A percentile compares a stretch with the other conserved stretches of the same genome.
These are phyloP conservation scores for Sordariomycetes sp. DNA, from an alignment of 2,329 filamentous ascomycete species.

Conservation along the genomic window DNA sequence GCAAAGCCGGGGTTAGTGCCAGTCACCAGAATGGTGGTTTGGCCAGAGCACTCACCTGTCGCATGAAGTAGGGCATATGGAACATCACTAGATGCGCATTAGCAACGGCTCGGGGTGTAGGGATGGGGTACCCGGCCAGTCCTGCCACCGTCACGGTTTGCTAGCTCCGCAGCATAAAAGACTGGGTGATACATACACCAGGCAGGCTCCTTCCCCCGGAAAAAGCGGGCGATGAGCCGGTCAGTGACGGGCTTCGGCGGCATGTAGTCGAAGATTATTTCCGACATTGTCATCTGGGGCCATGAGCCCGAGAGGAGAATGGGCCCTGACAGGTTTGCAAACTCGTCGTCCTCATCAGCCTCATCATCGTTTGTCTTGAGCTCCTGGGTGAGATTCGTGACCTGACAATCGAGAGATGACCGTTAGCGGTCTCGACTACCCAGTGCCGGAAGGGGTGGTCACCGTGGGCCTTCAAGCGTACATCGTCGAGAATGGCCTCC, in stretches of 20 bases:
- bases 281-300: conserved; percentile 7
- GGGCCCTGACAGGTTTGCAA: conserved; percentile 8
- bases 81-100: conserved; percentile 12
- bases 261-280: conserved; percentile 9
- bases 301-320: conserved; percentile 13
- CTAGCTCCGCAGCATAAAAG: background rate
- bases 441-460: background rate
- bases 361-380: conserved; percentile 10
- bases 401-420: conserved; percentile 3
- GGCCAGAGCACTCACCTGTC: conserved; percentile 5
- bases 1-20: background rate
- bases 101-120: background rate
- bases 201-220: conserved; percentile 13
- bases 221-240: conserved; percentile 14
- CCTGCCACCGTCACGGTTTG: no score
- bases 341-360: conserved; percentile 9
- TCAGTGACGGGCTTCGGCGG: conserved; percentile 12
- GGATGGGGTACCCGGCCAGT: background rate
- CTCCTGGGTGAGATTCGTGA: conserved; percentile 10
- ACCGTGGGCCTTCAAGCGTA: conserved; percentile 6
- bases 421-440: background rate
- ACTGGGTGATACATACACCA: conserved; percentile 8
- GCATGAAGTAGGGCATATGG: conserved; percentile 14
- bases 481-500: conserved; percentile 17
- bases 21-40: background rate